Evolutionary conservation across 257 asterid genomes (phyloP).

Genomic region (Gentiana straminea): DNA sequence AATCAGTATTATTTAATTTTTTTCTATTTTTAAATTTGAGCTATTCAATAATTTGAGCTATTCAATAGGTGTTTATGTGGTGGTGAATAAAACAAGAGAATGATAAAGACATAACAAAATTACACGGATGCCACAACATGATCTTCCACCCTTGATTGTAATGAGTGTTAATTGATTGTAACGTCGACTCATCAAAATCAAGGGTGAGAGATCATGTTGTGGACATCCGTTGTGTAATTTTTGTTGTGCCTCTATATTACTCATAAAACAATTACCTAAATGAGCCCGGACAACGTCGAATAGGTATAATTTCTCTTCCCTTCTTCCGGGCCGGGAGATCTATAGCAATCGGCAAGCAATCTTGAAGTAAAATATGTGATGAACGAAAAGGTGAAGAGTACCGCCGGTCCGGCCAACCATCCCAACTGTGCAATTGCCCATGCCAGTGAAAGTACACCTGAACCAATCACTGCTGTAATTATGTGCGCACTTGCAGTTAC

Average conservation of each 20-base stretch:
- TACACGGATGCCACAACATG: no score
- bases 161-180: no score
- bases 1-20: background rate
- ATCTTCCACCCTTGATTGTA: no score
- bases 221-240: background rate
- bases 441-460: slow-evolving; percentile 67
- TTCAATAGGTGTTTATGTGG: background rate
- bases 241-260: no score
- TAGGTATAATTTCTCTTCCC: slow-evolving; percentile 58
- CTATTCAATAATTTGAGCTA: background rate
- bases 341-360: slow-evolving; percentile 54
- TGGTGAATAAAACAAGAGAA: background rate
- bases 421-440: slow-evolving; percentile 79
- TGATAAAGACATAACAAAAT: no score
- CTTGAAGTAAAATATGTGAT: slow-evolving; percentile 47
- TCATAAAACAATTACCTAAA: slow-evolving; percentile 25
- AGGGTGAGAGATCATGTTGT: no score
- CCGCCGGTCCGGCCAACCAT: slow-evolving; percentile 50
- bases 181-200: no score
- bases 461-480: slow-evolving; percentile 59
- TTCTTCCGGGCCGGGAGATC: slow-evolving; percentile 22
- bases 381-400: slow-evolving; percentile 37
- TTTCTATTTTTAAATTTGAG: no score
- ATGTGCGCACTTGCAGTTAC: slow-evolving; percentile 80
- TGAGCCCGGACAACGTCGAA: slow-evolving; percentile 50